A percentile compares a stretch with the other conserved stretches of the same genome.
These are phyloP conservation scores for Phytophthora palmivora DNA, from an alignment of 352 stramenopile species.

Conservation along the genomic window DNA sequence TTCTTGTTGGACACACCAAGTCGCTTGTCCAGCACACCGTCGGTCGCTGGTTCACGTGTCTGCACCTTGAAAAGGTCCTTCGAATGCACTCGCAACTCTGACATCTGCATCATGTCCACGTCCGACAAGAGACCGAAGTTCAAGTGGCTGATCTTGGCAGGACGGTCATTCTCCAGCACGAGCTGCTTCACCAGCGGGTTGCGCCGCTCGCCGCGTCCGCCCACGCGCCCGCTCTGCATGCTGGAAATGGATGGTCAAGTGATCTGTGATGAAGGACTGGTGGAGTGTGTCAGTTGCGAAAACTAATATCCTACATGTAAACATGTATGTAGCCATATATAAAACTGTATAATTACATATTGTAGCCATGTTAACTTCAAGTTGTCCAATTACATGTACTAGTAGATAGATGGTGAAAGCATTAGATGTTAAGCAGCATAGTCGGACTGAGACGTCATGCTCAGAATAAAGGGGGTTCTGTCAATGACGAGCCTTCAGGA, in stretches of 20 bases:
- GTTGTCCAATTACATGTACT: too few relatives aligned
- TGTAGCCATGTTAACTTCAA: too few relatives aligned
- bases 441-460: too few relatives aligned
- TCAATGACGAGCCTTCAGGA: conserved; percentile 14
- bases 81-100: conserved; percentile 94
- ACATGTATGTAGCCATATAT: too few relatives aligned
- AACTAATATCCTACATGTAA: too few relatives aligned
- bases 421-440: too few relatives aligned
- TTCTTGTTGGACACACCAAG: conserved; percentile 98
- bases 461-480: not conserved
- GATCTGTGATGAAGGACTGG: not conserved
- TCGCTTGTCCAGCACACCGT: conserved; percentile 96
- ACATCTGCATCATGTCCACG: conserved; percentile 96
- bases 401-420: too few relatives aligned
- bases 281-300: too few relatives aligned
- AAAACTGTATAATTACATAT: too few relatives aligned
- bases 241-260: not conserved
- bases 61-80: conserved; percentile 98
- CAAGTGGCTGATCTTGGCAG: conserved; percentile 96
- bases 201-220: conserved; percentile 57
- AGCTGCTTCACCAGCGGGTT: conserved; percentile 92
- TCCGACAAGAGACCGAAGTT: conserved; percentile 98
- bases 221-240: conserved; percentile 49
- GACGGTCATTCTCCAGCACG: conserved; percentile 88
- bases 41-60: conserved; percentile 90